Evolutionary conservation across 208 protist species (phyloP), one percentile per base, ranked within the genome.

Genomic region (Trypanosomatidae sp.): DNA sequence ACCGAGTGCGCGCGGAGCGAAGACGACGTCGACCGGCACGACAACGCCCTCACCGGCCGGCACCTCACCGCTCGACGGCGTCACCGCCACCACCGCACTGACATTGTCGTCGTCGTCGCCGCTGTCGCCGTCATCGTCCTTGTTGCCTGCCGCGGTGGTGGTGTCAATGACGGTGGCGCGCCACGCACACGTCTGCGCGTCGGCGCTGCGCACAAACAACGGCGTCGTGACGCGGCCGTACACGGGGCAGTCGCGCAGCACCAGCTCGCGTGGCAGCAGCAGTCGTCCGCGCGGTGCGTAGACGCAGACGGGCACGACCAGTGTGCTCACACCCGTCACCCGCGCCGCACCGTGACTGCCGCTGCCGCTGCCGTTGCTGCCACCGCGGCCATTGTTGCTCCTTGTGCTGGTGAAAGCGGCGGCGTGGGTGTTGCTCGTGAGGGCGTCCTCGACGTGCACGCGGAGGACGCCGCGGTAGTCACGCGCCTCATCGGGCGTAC

Each of bases 141-240:
- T 33, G n/a, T 39, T 8, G 33, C 19, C 33, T 1, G 25, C n/a
- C 18, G 24, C 23, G 19, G 19, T 24, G 1, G 19, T n/a, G 0
- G 35, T 11, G 16, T 74, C 61, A 4, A 67, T 21, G 23, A 64
- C 13, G 16, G 60, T 53, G 0, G 80, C 70, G 22, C 72, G 77
- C 80, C 82, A 93, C 19, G 61, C 44, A 41, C 83, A 88, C 26
- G 35, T 59, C 7, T 55, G 52, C 3, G 43, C 42, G 37, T 56
- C 87, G 11, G 52, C 55, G 63, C 97, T 98, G 23, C 89, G 80
- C n/a, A 97, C 53, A 50, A 96, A 88, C 6, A 97, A 42, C 3
- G 85, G 71, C 33, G 81, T 78, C 11, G 23, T 46, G 16, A 55
- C 68, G 8, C 44, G 53, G 7, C 76, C 61, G 35, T 84, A 88